Evolutionary conservation across 805 yeast species (phyloP), one percentile per base, ranked within the genome.

Genomic region (Diddensiella caesifluorescens): DNA sequence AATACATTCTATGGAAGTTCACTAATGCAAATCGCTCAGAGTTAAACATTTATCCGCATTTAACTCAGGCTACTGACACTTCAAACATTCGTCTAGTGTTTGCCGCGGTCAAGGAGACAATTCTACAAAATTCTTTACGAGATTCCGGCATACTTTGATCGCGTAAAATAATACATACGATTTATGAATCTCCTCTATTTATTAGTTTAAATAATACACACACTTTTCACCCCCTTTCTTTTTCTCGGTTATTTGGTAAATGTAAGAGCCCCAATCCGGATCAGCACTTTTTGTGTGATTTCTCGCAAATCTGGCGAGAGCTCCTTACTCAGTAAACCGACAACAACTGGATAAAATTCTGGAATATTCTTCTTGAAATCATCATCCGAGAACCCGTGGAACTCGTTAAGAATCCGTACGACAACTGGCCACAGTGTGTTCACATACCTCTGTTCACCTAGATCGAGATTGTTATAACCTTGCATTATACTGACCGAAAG

Each of bases 21-120:
- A 80, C 85, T 29, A 87, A 83, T 60, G 77, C 85, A 36, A 89
- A 88, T 59, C 71, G 94, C 50, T 79, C 92, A 1, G 86, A 87
- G 16, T 68, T 87, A 48, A 83, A 80, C 46, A 75, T 89, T 25
- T 84, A 83, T 55, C 95, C 96, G 9, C 95, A 88, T 61, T 27
- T 88, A 19, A 88, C 97, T 3, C 95, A 88, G 62, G 96, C 96
- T 0, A 88, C 95, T 0, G 95, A 88, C 60, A 88, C 96, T 4
- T 79, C 86, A 22, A 88, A 88, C 62, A 87, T 89, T 48, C 79
- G 83, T 56, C 66, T 87, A 54, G 95, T 88, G 4, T 81, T 84
- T 64, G 88, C 87, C 9, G 89, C 90, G 5, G 85, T 84, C 28
- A 80, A 79, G 54, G 92, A 84, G 57, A 82, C 88, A 3, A 79